Conservation (phyloP, 768 basidiomycete species). For the Mycena haematopus region DNA sequence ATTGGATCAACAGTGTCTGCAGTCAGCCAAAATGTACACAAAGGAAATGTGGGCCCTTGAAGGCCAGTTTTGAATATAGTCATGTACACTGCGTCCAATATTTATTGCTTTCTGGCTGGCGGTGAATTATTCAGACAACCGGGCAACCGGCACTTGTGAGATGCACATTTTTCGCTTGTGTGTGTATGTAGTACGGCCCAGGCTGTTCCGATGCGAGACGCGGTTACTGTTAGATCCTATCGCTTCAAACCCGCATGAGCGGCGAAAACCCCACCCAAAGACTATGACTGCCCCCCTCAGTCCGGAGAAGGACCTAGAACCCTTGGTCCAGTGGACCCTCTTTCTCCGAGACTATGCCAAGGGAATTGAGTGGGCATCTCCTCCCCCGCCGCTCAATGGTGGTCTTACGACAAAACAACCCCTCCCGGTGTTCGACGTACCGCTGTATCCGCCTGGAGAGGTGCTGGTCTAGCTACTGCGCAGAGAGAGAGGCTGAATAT, state of each 20-base stretch:
- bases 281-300: not conserved
- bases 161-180: too few species aligned
- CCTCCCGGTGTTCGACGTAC: slow-evolving; percentile 8
- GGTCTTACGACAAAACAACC: not conserved
- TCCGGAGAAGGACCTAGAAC: not conserved
- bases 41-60: too few species aligned
- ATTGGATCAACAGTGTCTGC: too few species aligned
- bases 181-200: too few species aligned
- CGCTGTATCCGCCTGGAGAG: slow-evolving; percentile 15
- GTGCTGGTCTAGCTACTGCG: not conserved
- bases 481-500: not conserved
- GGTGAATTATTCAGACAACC: too few species aligned
- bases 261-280: not conserved
- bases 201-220: too few species aligned
- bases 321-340: slow-evolving; percentile 10
- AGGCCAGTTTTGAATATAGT: too few species aligned
- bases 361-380: not conserved
- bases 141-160: too few species aligned
- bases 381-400: not conserved
- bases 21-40: too few species aligned
- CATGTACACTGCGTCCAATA: too few species aligned
- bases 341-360: slow-evolving; percentile 17
- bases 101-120: too few species aligned
- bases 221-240: too few species aligned
- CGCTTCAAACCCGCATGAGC: not conserved